Base-by-base conservation (phyloP, 164 flowering plant species). In the Stephania cephalantha region DNA sequence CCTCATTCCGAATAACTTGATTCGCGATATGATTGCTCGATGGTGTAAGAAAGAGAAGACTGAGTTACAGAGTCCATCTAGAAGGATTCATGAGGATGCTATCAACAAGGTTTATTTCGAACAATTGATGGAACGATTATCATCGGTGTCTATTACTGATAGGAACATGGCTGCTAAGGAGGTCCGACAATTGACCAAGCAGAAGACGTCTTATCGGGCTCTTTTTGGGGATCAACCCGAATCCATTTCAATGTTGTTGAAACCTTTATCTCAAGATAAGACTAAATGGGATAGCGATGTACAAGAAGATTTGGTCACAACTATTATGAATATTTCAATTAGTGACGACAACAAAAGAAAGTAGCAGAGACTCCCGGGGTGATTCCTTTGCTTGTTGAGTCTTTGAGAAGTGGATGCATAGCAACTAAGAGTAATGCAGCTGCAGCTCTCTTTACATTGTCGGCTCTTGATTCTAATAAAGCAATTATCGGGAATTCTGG, bases 261-360 rank as follows among this genome's bases (percentile, higher is more conserved):
- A 58, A 8, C 90, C 97, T 5, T 81, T 94, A 22, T 74, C 82
- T 20, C 84, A 72, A 48, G 77, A 58, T 46, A 79, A 83, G 20
- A 65, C 83, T 6, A 44, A 72, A 50, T 46, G 70, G 52, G 82
- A 84, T 17, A 78, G 79, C 61, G 88, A 90, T 64, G 86, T 91
- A 46, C 95, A 89, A 77, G 98, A 94, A 81, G 97, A 94, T 72
- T 75, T 90, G 71, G 84, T 94, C 75, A 91, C 98, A 4, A 89
- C 96, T 3, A 75, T 94, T 1, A 70, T 94, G 80, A 94, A 94
- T 66, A 80, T 92, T 25, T 91, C 98, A 8, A 89, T 94, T 75
- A 88, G 86, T 73, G 98, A 94, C 71, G 84, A 78, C 75, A 94
- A 94, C 74, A 94, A 92, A 87, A 86, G 82, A 82, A 87, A 44